These are phyloP conservation scores for Yamadazyma conglobata DNA, from an alignment of 1,139 yeast genomes.

Conservation along the genomic window DNA sequence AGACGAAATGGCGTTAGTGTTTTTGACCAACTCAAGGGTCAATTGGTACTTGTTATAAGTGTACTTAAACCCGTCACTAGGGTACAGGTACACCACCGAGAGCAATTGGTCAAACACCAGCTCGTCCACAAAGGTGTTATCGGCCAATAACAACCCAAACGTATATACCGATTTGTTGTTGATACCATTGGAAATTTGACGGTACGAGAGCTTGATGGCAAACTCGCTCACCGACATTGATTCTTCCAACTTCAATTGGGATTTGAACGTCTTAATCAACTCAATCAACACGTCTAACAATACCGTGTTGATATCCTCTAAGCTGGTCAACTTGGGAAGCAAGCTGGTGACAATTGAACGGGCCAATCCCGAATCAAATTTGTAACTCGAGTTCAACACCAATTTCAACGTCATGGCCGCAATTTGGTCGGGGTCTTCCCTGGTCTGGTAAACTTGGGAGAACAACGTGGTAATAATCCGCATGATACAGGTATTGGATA, in stretches of 20 bases:
- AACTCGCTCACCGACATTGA: constrained; percentile 31
- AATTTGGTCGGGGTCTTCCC: constrained; percentile 18
- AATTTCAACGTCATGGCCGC: constrained; percentile 60
- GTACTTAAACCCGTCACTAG: constrained; percentile 3
- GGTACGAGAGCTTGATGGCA: constrained; percentile 39
- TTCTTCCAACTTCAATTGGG: constrained; percentile 42
- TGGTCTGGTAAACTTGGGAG: constrained; percentile 15
- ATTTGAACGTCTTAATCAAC: constrained; percentile 53
- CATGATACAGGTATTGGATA: constrained; percentile 23
- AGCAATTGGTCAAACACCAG: constrained; percentile 8
- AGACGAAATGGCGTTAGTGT: background rate
- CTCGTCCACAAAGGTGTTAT: constrained; percentile 3
- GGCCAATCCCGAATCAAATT: constrained; percentile 18
- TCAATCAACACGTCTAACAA: constrained; percentile 62
- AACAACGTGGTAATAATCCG: constrained; percentile 26
- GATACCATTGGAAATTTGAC: constrained; percentile 36
- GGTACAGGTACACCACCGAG: constrained; percentile 6
- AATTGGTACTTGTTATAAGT: constrained; percentile 10
- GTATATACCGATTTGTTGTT: constrained; percentile 56
- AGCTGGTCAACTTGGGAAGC: constrained; percentile 14
- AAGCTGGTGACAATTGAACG: constrained; percentile 22
- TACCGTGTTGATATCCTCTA: background rate
- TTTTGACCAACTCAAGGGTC: constrained; percentile 10
- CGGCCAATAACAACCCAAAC: constrained; percentile 41
- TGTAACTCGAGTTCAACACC: constrained; percentile 41